Conservation (phyloP, 169 alveolate genomes). For the Plasmodium vinckei region DNA sequence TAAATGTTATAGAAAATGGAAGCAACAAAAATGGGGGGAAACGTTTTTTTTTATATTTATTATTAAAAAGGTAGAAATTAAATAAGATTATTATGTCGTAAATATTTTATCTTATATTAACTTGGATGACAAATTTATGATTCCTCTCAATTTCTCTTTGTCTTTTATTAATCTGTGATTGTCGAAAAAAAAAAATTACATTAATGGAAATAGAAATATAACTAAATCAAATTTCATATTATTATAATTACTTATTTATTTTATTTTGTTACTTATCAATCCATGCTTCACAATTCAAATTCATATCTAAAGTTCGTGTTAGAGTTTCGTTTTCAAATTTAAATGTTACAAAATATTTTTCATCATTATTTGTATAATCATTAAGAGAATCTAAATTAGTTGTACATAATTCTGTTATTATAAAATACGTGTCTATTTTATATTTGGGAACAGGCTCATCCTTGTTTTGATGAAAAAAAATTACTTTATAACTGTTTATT, state of each 20-base stretch:
- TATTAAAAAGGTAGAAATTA: background rate
- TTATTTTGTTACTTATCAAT: slow-evolving; percentile 66
- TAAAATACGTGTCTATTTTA: slow-evolving; percentile 31
- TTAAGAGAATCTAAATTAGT: background rate
- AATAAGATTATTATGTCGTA: background rate
- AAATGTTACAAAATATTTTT: slow-evolving; percentile 60
- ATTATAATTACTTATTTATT: background rate
- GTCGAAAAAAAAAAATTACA: background rate
- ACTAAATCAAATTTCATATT: background rate
- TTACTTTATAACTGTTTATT: slow-evolving; percentile 41
- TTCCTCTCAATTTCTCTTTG: slow-evolving; percentile 51
- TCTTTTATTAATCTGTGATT: slow-evolving; percentile 56
- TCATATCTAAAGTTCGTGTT: slow-evolving; percentile 62
- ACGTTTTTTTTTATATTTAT: background rate
- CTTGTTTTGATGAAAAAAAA: slow-evolving; percentile 47
- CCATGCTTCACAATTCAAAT: slow-evolving; percentile 70
- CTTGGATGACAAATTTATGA: slow-evolving; percentile 69
- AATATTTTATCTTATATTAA: slow-evolving; percentile 21
- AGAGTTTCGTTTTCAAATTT: slow-evolving; percentile 64
- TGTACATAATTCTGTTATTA: slow-evolving; percentile 35
- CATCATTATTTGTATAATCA: background rate
- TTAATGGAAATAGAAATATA: background rate
- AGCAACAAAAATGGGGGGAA: background rate
- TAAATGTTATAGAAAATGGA: background rate
- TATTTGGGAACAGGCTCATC: slow-evolving; percentile 53